These are phyloP conservation scores for Picea mariana DNA, from an alignment of 83 land plant genomes.

Conservation along the genomic window DNA sequence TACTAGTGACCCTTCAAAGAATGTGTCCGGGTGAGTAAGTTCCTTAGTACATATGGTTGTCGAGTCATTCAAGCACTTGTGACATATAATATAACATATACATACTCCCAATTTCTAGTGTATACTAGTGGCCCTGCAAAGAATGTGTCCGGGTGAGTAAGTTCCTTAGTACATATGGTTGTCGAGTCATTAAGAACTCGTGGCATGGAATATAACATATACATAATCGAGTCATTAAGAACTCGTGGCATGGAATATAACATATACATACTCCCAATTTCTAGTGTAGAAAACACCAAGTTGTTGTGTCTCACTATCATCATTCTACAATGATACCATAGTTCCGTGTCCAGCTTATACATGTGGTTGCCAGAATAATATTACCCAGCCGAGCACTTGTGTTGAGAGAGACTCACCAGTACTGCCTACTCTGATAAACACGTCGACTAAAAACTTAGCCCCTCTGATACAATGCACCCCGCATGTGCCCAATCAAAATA, in stretches of 20 bases:
- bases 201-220: too few species aligned
- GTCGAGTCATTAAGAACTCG: constrained; percentile 56
- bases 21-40: constrained; percentile 37
- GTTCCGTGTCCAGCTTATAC: too few species aligned
- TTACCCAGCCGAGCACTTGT: constrained; percentile 15
- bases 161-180: constrained; percentile 41
- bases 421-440: constrained; percentile 22
- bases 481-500: constrained; percentile 46
- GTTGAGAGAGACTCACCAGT: constrained; percentile 28
- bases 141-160: constrained; percentile 32
- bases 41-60: constrained; percentile 39
- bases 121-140: constrained; percentile 67
- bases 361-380: too few species aligned
- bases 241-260: constrained; percentile 30
- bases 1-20: constrained; percentile 59
- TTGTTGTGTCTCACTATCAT: too few species aligned
- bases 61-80: constrained; percentile 60
- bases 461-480: constrained; percentile 47
- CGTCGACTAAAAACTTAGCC: constrained; percentile 25
- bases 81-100: constrained; percentile 52
- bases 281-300: too few species aligned
- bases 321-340: too few species aligned
- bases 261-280: not conserved
- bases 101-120: constrained; percentile 45
- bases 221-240: too few species aligned